A percentile compares a stretch with the other conserved stretches of the same genome.
These are phyloP conservation scores for Citrus sp. DNA, from an alignment of 345 rosid species.

Conservation along the genomic window DNA sequence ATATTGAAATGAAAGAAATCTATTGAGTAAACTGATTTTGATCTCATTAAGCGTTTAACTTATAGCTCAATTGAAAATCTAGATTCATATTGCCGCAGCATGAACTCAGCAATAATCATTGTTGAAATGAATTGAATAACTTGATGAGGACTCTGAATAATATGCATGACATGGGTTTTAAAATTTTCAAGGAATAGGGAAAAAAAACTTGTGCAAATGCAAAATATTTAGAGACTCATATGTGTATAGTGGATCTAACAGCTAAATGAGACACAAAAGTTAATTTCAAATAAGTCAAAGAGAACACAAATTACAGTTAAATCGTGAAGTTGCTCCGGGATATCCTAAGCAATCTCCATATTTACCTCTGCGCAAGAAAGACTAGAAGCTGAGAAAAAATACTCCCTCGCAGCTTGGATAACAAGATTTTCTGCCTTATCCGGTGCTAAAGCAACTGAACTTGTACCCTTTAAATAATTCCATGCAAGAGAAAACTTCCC, in stretches of 20 bases:
- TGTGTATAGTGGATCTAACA: not conserved
- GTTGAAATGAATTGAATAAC: not conserved
- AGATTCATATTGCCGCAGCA: not conserved
- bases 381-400: conserved; percentile 91
- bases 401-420: conserved; percentile 90
- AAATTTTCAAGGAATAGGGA: not conserved
- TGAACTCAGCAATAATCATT: not conserved
- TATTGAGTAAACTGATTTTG: not conserved
- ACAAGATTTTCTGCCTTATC: conserved; percentile 94
- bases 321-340: not conserved
- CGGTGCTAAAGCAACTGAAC: conserved; percentile 68
- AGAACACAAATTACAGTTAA: not conserved
- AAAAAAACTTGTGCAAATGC: not conserved
- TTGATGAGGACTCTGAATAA: not conserved
- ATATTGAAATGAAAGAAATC: not conserved
- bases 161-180: not conserved
- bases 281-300: not conserved
- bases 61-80: not conserved
- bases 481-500: conserved; percentile 97
- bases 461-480: conserved; percentile 88
- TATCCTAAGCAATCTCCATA: conserved; percentile 10
- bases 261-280: not conserved
- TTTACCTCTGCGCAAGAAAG: conserved; percentile 86
- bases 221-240: not conserved
- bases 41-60: not conserved